These are phyloP conservation scores for Candida anutae DNA, from an alignment of 1,139 yeast species.

Conservation along the genomic window DNA sequence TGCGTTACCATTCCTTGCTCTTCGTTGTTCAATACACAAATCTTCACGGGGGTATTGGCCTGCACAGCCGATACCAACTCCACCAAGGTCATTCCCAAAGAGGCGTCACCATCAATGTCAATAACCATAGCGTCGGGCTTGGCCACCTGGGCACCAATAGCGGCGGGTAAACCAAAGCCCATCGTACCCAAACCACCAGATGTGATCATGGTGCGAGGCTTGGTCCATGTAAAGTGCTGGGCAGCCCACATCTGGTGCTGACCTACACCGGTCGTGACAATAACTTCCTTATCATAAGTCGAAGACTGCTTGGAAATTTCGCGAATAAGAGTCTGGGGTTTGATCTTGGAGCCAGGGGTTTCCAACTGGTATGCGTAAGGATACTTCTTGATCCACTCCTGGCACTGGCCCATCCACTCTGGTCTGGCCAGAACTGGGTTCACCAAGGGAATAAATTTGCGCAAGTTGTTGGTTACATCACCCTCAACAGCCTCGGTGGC, in stretches of 20 bases:
- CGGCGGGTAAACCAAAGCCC: conserved; percentile 97
- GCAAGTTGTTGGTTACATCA: conserved; percentile 77
- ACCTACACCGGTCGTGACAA: conserved; percentile 96
- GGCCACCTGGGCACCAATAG: conserved; percentile 97
- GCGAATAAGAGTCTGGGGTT: conserved; percentile 85
- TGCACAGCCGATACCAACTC: conserved; percentile 94
- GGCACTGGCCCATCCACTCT: conserved; percentile 70
- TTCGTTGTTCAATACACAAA: conserved; percentile 85
- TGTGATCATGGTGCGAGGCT: conserved; percentile 88
- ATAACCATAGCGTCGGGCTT: conserved; percentile 91
- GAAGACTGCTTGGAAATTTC: conserved; percentile 72
- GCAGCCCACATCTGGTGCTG: conserved; percentile 99
- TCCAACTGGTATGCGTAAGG: conserved; percentile 77
- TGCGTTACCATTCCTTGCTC: conserved; percentile 99
- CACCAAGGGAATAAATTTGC: conserved; percentile 63
- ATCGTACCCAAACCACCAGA: conserved; percentile 98
- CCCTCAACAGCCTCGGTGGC: conserved; percentile 97
- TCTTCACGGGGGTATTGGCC: conserved; percentile 84
- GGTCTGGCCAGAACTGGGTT: conserved; percentile 53
- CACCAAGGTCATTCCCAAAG: conserved; percentile 92
- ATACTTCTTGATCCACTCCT: conserved; percentile 77
- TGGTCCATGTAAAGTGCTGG: conserved; percentile 88
- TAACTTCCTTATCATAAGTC: conserved; percentile 62
- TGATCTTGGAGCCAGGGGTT: conserved; percentile 73
- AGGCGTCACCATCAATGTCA: conserved; percentile 97